These are phyloP conservation scores for Nectriaceae sp. DNA, from an alignment of 2,329 filamentous ascomycete species.

Conservation along the genomic window DNA sequence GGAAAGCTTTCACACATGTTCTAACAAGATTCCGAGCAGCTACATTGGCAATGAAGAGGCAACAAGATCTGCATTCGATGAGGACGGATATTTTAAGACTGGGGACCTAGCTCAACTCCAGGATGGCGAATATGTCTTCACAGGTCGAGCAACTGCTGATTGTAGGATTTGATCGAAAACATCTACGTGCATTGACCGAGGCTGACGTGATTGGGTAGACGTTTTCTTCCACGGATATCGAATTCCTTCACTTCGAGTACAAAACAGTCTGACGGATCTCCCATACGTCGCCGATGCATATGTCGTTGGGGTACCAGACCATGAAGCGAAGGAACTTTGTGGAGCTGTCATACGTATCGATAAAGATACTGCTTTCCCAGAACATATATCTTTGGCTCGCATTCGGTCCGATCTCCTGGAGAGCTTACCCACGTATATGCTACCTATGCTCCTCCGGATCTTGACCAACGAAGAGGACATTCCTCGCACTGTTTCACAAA, in stretches of 20 bases:
- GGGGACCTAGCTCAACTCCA: slow-evolving; percentile 80
- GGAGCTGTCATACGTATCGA: slow-evolving; percentile 19
- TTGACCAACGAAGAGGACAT: slow-evolving; percentile 1
- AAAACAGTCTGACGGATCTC: slow-evolving; percentile 14
- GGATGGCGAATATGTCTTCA: slow-evolving; percentile 21
- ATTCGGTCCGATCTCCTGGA: slow-evolving; percentile 15
- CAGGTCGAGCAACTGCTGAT: slow-evolving; percentile 19
- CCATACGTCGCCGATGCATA: slow-evolving; percentile 22
- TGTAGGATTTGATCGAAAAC: slow-evolving; percentile 8
- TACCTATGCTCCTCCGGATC: slow-evolving; percentile 17
- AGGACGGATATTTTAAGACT: slow-evolving; percentile 89
- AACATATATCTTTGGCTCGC: slow-evolving; percentile 5
- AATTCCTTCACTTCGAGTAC: slow-evolving; percentile 17
- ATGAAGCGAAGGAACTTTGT: slow-evolving; percentile 19
- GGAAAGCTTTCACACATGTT: not conserved
- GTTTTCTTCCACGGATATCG: slow-evolving; percentile 8
- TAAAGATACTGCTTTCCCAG: not conserved
- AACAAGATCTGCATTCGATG: slow-evolving; percentile 74
- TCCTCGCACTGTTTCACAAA: not conserved
- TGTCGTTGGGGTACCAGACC: slow-evolving; percentile 21
- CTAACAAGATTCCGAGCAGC: slow-evolving; percentile 2
- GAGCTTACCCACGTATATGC: slow-evolving; percentile 14
- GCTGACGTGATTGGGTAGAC: slow-evolving; percentile 5
- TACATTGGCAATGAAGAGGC: slow-evolving; percentile 61
- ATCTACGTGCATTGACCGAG: too few relatives aligned